phyloP scores from a whole-genome alignment of 441 rosid species.

The Syzygium syzygioides region DNA sequence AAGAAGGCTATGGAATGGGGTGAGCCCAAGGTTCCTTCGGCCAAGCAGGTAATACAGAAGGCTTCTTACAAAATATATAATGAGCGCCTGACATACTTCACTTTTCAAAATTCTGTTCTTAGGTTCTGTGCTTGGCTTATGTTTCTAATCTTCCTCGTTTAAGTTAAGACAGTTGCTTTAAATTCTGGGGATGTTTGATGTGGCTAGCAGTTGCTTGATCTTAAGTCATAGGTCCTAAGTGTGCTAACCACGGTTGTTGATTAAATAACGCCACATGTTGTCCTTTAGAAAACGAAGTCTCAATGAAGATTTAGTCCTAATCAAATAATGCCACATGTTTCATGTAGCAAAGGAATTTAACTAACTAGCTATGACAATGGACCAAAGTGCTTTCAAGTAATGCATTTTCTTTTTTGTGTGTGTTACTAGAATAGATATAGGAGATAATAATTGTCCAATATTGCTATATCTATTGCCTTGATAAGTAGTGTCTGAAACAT shows the following conservation, averaged over 20 bases:
- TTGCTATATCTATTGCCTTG: background rate
- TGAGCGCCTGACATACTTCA: background rate
- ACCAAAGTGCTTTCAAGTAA: background rate
- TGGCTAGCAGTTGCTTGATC: background rate
- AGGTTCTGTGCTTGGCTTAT: background rate
- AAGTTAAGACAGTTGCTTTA: background rate
- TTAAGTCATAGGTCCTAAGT: background rate
- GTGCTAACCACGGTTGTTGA: background rate
- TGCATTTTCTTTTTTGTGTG: background rate
- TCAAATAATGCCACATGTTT: background rate
- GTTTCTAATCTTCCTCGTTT: background rate
- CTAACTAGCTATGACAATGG: background rate
- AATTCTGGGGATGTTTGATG: background rate
- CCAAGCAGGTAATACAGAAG: slow-evolving; percentile 64
- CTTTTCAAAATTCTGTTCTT: background rate
- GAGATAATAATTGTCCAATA: background rate
- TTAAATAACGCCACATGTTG: background rate
- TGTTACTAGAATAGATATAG: background rate
- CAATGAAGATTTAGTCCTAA: background rate
- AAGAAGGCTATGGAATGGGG: slow-evolving; percentile 85
- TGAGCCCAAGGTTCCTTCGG: slow-evolving; percentile 84
- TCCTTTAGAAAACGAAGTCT: background rate
- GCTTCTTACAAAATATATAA: background rate
- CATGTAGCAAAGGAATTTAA: background rate
- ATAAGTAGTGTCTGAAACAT: background rate